Base-by-base conservation (phyloP, 1,284 basidiomycete species). In the Pascua sp. region DNA sequence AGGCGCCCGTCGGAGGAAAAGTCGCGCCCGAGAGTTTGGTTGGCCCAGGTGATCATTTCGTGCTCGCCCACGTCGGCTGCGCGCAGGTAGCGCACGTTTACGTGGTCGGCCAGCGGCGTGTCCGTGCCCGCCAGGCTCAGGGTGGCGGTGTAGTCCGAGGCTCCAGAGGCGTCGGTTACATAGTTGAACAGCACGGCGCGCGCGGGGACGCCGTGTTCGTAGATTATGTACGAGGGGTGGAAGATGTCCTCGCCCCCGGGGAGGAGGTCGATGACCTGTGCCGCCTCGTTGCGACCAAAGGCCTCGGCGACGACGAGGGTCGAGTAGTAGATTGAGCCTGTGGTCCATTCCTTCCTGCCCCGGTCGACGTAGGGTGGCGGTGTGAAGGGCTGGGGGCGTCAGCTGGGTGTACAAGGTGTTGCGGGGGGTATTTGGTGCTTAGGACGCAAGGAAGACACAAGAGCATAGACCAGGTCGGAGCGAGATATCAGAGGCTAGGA, bases 181-280 rank as follows among this genome's bases (percentile, higher is more conserved):
- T 82, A 90, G 72, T 90, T 91, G 78, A 90, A 81, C 53, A 91
- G 73, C 5, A 83, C 83, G 8, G 86, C 77, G 42, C 85, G 81
- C 5, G 79, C 79, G 2, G 86, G 82, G 2, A 44, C 59, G 42
- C 71, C 71, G 55, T 72, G 63, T 57, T 78, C 76, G 71, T 89
- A 90, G 41, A 91, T 81, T 2, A 82, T 86, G 69, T 90, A 91
- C 4, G 81, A 84, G 0, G 88, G 87, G 10, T 85, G 86, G 65
- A 78, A 84, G 15, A 79, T 75, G 64, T 86, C 60, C 42, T 51
- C 52, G 13, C 61, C 61, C 44, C 50, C 83, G 7, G 53, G 47
- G 36, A 62, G 47, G 51, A 48, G 39, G 79, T 89, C 86, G 47
- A 87, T 67, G 43, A 89, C 79, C 60, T 83, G 85, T 3, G 71